Conservation (phyloP, 305 asterid genomes). For the Fraxinus greggii region DNA sequence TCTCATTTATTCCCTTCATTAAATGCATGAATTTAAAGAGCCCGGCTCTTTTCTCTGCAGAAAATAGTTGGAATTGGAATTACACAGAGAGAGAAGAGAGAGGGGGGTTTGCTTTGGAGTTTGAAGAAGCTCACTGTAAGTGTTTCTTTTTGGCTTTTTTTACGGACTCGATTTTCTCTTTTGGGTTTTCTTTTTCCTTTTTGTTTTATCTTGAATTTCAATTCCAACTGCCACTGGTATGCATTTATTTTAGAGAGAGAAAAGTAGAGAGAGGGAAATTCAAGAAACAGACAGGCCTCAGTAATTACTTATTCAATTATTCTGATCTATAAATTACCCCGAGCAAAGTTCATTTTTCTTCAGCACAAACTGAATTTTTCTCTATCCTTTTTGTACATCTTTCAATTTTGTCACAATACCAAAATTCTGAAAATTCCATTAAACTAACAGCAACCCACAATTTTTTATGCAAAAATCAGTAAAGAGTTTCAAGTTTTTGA, state of each 20-base stretch:
- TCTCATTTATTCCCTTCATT: slow-evolving; percentile 73
- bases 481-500: not conserved
- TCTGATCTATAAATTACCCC: slow-evolving; percentile 48
- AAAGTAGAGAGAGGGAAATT: slow-evolving; percentile 39
- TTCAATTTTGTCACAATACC: not conserved
- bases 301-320: slow-evolving; percentile 38
- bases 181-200: too few relatives aligned
- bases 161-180: too few relatives aligned
- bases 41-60: slow-evolving; percentile 54
- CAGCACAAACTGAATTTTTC: slow-evolving; percentile 18
- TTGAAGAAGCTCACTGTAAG: too few relatives aligned
- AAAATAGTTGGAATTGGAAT: slow-evolving; percentile 42
- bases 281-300: slow-evolving; percentile 63
- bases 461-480: not conserved
- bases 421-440: not conserved
- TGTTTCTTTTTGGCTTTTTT: too few relatives aligned
- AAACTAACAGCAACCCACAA: not conserved
- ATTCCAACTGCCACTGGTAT: slow-evolving; percentile 45
- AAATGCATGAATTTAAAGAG: slow-evolving; percentile 54
- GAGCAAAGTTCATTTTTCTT: slow-evolving; percentile 18
- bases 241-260: slow-evolving; percentile 62
- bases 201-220: slow-evolving; percentile 22
- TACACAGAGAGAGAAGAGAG: slow-evolving; percentile 16
- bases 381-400: not conserved
- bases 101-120: too few relatives aligned